Base-by-base conservation (phyloP, 805 yeast species). In the Metschnikowia similis region DNA sequence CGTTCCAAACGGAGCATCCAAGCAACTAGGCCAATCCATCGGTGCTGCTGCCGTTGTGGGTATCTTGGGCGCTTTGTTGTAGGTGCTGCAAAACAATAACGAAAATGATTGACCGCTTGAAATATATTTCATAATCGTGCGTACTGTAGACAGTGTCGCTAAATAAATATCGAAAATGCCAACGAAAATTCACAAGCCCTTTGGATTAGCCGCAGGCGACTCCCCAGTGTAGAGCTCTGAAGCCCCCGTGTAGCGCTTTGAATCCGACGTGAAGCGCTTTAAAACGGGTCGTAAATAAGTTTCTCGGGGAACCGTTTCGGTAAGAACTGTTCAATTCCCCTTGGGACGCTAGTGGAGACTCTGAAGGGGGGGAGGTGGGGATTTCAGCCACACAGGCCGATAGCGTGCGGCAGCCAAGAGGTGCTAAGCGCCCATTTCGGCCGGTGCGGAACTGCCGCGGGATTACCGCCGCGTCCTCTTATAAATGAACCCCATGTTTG, bases 1-100 rank as follows among this genome's bases (percentile, higher is more conserved):
- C 14, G 39, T 43, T 6, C 42, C 40, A 36, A 56, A 64, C 37
- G 65, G 48, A 45, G 63, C 60, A 30, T 64, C 54, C 36, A 56
- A 53, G 53, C 66, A 60, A 31, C 36, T 46, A 28, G 71, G 66
- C 48, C 55, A 59, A 39, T 59, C 65, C 28, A 49, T 71, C 48
- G 71, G 70, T 42, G 75, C 74, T 32, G 75, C 74, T 45, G 69
- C 71, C 52, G 54, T 70, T 13, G 67, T 67, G 50, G 77, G 76
- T 46, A 59, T 74, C 26, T 63, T 68, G 35, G 79, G 72, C 59
- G 74, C 68, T 55, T 57, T 57, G 59, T 50, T 57, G 49, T 57
- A 57, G 50, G 51, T 14, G 28, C 29, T 17, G 4, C 11, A 35
- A 34, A n/a, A 8, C 27, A 27, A 27, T 27, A 31, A 38, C 21